phyloP scores from a whole-genome alignment of 2,329 filamentous ascomycete genomes.

The Colletotrichum plurivorum region DNA sequence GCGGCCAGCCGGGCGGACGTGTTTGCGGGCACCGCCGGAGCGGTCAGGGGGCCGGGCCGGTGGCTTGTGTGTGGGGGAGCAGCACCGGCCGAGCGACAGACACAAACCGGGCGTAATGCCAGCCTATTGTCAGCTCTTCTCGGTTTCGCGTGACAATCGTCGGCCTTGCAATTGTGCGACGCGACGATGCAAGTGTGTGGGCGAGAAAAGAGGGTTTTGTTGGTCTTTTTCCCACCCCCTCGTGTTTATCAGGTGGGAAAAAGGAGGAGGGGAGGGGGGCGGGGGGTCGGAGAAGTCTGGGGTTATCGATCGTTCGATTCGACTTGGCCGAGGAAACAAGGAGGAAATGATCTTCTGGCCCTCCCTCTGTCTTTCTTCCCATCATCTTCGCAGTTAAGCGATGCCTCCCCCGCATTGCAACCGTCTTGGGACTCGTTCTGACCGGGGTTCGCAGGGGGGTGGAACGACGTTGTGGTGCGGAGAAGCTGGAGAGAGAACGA shows the following conservation, averaged over 20 bases:
- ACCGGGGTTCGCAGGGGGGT: slow-evolving; percentile 3
- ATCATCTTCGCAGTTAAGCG: slow-evolving; percentile 1
- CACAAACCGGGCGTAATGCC: slow-evolving; percentile 4
- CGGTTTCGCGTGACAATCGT: slow-evolving; percentile 38
- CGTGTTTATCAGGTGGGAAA: slow-evolving; percentile 21
- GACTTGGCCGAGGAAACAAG: slow-evolving; percentile 24
- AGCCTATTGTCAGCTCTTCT: slow-evolving; percentile 1
- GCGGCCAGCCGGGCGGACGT: slow-evolving; percentile 2
- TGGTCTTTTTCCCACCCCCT: neutral
- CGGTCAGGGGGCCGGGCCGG: neutral
- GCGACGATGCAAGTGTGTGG: slow-evolving; percentile 27
- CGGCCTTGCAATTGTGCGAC: slow-evolving; percentile 41
- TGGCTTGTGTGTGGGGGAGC: neutral
- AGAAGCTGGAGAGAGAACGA: slow-evolving; percentile 19
- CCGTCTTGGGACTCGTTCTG: slow-evolving; percentile 10
- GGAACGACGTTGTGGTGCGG: slow-evolving; percentile 36
- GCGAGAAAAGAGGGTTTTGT: slow-evolving; percentile 16
- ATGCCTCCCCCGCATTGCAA: slow-evolving; percentile 28
- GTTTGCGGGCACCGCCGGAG: neutral
- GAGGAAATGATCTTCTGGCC: slow-evolving; percentile 3
- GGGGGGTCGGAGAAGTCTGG: slow-evolving; percentile 17
- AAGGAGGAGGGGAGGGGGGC: neutral
- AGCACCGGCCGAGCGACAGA: neutral
- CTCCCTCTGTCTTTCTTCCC: neutral
- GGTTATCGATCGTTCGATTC: slow-evolving; percentile 21